phyloP scores from a whole-genome alignment of 2,329 filamentous ascomycete species.

The Paracamarosporium sp. region DNA sequence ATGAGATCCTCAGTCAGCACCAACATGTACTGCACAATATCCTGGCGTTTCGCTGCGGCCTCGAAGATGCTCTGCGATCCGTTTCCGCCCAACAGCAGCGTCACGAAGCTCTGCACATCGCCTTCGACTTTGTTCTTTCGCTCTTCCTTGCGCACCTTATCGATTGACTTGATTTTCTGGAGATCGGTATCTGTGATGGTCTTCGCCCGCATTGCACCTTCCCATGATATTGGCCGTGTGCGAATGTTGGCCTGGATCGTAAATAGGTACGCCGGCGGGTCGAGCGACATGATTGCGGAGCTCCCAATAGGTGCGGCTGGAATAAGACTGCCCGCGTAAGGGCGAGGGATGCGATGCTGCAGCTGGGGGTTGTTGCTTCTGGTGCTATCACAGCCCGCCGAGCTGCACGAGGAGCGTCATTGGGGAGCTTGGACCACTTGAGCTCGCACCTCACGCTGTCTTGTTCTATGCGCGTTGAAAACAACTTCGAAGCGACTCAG shows the following conservation, averaged over 20 bases:
- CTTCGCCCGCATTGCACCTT: conserved; percentile 90
- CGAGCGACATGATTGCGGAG: conserved; percentile 76
- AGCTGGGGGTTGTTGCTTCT: conserved; percentile 28
- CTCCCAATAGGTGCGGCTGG: not conserved
- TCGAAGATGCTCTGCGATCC: conserved; percentile 79
- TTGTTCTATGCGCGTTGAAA: not conserved
- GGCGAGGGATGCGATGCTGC: conserved; percentile 1
- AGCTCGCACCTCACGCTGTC: not conserved
- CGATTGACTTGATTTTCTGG: conserved; percentile 93
- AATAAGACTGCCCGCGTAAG: not conserved
- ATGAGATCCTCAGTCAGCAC: conserved; percentile 88
- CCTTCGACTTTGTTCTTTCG: conserved; percentile 81
- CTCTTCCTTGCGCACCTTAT: conserved; percentile 94
- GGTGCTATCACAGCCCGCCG: conserved; percentile 38
- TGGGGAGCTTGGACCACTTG: conserved; percentile 25
- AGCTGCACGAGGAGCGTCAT: conserved; percentile 35
- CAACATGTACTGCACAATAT: conserved; percentile 94
- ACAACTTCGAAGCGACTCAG: not conserved
- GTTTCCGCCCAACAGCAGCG: conserved; percentile 75
- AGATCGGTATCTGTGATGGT: conserved; percentile 94
- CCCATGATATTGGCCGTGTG: conserved; percentile 94
- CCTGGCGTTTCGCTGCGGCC: conserved; percentile 77
- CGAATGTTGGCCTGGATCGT: conserved; percentile 97
- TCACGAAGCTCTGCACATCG: conserved; percentile 80
- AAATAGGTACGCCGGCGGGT: conserved; percentile 85